Percentiles rank a stretch among this genome's conserved stretches.
phyloP scores from a whole-genome alignment of 176 grass and related monocot species.

The Triticum dicoccoides region DNA sequence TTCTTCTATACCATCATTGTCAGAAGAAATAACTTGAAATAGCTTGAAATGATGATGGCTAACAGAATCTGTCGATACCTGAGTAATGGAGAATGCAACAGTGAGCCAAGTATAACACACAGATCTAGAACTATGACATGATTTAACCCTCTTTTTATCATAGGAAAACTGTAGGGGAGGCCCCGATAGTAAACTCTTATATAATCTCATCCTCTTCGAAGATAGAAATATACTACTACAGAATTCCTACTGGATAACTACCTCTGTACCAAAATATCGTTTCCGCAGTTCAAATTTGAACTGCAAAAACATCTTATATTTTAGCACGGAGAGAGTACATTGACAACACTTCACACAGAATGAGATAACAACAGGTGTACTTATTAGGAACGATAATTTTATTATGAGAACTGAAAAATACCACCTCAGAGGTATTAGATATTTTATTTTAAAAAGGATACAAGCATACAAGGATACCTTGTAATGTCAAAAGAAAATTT shows the following conservation, averaged over 20 bases:
- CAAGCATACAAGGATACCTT: slow-evolving; percentile 36
- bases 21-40: slow-evolving; percentile 83
- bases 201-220: background rate
- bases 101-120: background rate
- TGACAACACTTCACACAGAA: background rate
- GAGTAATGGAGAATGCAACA: slow-evolving; percentile 28
- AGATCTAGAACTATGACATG: slow-evolving; percentile 9
- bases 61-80: slow-evolving; percentile 71
- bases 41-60: slow-evolving; percentile 81
- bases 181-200: background rate
- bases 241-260: background rate
- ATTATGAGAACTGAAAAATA: background rate
- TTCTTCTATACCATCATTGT: slow-evolving; percentile 66
- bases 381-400: background rate
- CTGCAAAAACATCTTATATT: too few species aligned
- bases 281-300: too few species aligned
- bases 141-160: background rate
- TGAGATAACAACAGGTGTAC: background rate
- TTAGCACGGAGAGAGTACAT: background rate
- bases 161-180: background rate
- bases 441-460: slow-evolving; percentile 6
- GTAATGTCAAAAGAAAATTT: slow-evolving; percentile 46
- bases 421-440: background rate
- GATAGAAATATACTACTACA: slow-evolving; percentile 5
- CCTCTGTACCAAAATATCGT: too few species aligned